Base-by-base conservation (phyloP, 1,284 basidiomycete species). In the Ceratobasidium sp. region DNA sequence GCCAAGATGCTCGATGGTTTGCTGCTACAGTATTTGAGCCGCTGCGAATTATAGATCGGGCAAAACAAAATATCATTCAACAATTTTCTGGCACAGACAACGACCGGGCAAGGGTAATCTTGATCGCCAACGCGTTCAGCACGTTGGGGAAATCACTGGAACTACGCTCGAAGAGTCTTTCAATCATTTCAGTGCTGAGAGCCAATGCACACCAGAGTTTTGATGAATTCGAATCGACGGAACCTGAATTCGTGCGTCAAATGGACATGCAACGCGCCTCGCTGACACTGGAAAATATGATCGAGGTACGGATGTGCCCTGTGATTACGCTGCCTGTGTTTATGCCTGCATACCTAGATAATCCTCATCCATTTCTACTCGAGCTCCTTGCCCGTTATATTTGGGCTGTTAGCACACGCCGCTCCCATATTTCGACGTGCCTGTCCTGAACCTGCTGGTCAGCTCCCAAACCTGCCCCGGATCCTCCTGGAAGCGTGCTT, bases 1-100 rank as follows among this genome's bases (percentile, higher is more conserved):
- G 13, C n/a, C 10, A 34, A 62, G 58, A 62, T 25, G 29, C 47
- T 49, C 25, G 58, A 50, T 62, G 58, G 58, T 31, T 49, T 12
- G 47, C 47, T n/a, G 17, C n/a, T 7, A 35, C 43, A 3, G n/a
- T 50, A 5, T 62, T 49, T 15, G 58, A 62, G 8, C 58, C 58
- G 20, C 29, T 62, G 27, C 31, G 47, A 50, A 45, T 35, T 10
- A 45, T 45, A 12, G 31, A 13, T 8, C 43, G 12, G 22, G 34
- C 43, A 62, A 62, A 32, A 25, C 25, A 49, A 4, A 7, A 62
- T n/a, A 43, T 62, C 12, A 49, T 50, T 20, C 20, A 29, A 17
- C 58, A 45, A 25, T 38, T 29, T 32, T 22, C 47, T 31, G 7
- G n/a, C 31, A 49, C 58, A 27, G 43, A 32, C 17, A 31, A 38